Evolutionary conservation across 1,284 basidiomycete species (phyloP).

Genomic region (Termitomyces sp.): DNA sequence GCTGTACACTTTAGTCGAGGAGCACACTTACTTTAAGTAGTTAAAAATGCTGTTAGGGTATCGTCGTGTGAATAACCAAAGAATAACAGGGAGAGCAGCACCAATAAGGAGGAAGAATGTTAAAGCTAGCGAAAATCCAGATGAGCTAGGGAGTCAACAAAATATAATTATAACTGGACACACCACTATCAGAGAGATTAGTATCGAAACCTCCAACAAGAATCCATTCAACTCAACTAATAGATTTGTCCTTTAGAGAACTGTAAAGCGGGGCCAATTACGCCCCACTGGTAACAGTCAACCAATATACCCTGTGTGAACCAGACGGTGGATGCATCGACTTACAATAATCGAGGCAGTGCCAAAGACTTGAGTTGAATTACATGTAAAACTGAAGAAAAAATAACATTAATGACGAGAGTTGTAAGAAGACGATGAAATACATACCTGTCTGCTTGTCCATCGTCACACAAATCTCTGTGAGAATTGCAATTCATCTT

Average conservation of each 20-base stretch:
- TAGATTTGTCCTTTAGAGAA: constrained; percentile 42
- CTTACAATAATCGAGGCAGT: constrained; percentile 39
- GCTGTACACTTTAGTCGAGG: background rate
- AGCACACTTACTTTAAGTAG: constrained; percentile 39
- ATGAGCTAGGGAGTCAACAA: constrained; percentile 12
- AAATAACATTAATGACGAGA: background rate
- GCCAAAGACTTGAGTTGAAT: constrained; percentile 35
- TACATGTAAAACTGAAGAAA: constrained; percentile 30
- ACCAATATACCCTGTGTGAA: background rate
- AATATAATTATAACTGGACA: constrained; percentile 1
- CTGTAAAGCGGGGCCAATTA: constrained; percentile 41
- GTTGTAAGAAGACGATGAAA: background rate
- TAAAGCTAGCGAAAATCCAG: constrained; percentile 24
- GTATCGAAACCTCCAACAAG: background rate
- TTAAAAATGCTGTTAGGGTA: constrained; percentile 40
- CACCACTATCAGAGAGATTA: constrained; percentile 20
- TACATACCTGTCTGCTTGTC: constrained; percentile 36
- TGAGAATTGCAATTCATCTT: background rate
- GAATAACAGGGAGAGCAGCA: constrained; percentile 41
- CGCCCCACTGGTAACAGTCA: constrained; percentile 35
- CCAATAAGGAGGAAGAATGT: constrained; percentile 53
- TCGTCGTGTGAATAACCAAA: constrained; percentile 38
- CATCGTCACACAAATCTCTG: constrained; percentile 40
- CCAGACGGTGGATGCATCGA: background rate
- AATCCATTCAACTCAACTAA: constrained; percentile 31